Evolutionary conservation across 1,284 basidiomycete genomes (phyloP), one percentile per base, ranked within the genome.

Genomic region (Heterobasidion occidentale): DNA sequence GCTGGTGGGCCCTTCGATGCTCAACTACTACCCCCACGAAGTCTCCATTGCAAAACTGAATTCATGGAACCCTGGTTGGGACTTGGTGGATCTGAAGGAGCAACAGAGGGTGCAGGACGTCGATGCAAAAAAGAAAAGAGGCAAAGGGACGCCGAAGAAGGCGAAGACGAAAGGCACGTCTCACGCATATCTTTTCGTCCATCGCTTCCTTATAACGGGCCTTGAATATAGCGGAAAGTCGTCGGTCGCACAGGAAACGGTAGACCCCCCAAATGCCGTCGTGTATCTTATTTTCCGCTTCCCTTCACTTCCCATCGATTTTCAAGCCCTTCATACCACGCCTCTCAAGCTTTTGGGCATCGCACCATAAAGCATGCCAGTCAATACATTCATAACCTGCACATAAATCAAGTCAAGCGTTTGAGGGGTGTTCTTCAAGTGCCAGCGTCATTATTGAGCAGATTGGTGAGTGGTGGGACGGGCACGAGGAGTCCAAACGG

Each of bases 141-240:
- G 89, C 19, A 91, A 92, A 71, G 88, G 88, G 52, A 79, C 82
- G 19, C 90, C 90, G 53, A 83, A 85, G 72, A 91, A 92, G 71
- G 84, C 86, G 2, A 88, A 84, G 69, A 73, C 73, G 36, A 76
- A 79, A 70, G 81, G 89, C 89, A 50, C 53, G 81, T 74, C 11
- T 45, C 51, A 47, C 46, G 45, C 27, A 27, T 27, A 27, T 53
- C 9, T 20, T 55, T 20, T 52, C 34, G 1, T 27, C 48, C 11
- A 7, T 14, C 7, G 46, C 46, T 17, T 19, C 7, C 12, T 48
- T 19, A n/a, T 48, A 17, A 42, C 38, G 4, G n/a, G n/a, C 3
- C 12, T 42, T 42, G 38, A 27, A 27, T 49, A 12, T 33, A 51
- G 49, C 9, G 20, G 49, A 51, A 15, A 35, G 33, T 33, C 49